These are phyloP conservation scores for Saccharomycopsis vini DNA, from an alignment of 805 yeast genomes.

Conservation along the genomic window DNA sequence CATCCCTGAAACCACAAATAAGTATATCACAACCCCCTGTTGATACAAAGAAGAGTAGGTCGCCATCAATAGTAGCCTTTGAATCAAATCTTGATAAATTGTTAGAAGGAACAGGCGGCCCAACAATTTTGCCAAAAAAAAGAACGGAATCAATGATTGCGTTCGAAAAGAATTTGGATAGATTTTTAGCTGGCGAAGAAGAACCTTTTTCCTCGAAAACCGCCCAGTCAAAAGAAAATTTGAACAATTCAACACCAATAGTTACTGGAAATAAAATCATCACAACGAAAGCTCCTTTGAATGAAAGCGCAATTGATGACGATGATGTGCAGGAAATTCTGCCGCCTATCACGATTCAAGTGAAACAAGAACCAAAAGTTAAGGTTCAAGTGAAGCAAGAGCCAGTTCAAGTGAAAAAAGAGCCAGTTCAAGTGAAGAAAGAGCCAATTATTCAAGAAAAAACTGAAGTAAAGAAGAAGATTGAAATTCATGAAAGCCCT, in stretches of 20 bases:
- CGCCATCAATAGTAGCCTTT: conserved; percentile 16
- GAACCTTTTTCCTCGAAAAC: background rate
- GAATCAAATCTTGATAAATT: conserved; percentile 15
- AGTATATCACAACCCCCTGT: background rate
- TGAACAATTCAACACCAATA: too few species aligned
- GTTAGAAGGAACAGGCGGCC: conserved; percentile 1
- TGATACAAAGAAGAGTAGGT: conserved; percentile 10
- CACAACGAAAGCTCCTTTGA: background rate
- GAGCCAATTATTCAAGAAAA: too few species aligned
- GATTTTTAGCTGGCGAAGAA: conserved; percentile 16
- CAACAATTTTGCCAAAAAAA: conserved; percentile 4
- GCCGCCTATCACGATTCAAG: too few species aligned
- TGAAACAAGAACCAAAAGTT: too few species aligned
- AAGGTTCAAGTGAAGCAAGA: too few species aligned
- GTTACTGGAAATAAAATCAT: background rate
- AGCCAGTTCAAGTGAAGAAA: too few species aligned
- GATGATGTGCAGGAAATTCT: too few species aligned
- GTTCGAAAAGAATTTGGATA: conserved; percentile 16
- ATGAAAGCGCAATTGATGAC: conserved; percentile 17
- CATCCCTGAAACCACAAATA: too few species aligned
- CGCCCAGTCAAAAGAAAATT: too few species aligned
- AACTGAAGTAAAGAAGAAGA: too few species aligned
- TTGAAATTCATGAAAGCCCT: too few species aligned
- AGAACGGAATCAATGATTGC: conserved; percentile 16
- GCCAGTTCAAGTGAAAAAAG: too few species aligned